These are phyloP conservation scores for Mortierella sp. DNA, from an alignment of 371 early-diverging fungal genomes.

Conservation along the genomic window DNA sequence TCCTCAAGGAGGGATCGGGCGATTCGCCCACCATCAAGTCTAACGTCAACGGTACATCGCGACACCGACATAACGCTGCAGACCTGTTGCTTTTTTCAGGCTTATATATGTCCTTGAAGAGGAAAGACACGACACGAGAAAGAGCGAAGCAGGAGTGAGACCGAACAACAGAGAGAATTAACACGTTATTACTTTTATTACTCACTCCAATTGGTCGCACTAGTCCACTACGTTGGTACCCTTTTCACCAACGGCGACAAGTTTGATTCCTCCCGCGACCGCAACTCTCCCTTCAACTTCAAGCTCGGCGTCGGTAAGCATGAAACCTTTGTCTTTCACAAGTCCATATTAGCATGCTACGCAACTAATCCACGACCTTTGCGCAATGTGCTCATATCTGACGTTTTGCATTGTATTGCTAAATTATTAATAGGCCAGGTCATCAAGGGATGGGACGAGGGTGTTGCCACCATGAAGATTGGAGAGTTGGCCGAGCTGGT, in stretches of 20 bases:
- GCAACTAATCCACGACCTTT: neutral
- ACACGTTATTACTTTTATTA: neutral
- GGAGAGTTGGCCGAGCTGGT: conserved; percentile 69
- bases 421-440: conserved; percentile 57
- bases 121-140: neutral
- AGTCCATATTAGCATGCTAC: neutral
- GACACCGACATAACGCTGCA: neutral
- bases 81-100: neutral
- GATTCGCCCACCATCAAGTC: conserved; percentile 40
- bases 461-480: conserved; percentile 70
- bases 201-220: neutral
- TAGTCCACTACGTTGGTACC: conserved; percentile 87
- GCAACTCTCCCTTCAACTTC: conserved; percentile 83
- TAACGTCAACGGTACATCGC: conserved; percentile 43
- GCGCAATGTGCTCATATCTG: neutral
- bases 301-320: conserved; percentile 69
- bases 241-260: conserved; percentile 80
- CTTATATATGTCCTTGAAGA: no score
- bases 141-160: neutral
- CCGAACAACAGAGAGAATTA: neutral
- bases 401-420: neutral
- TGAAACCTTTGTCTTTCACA: neutral
- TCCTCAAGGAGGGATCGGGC: conserved; percentile 52
- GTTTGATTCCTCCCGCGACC: conserved; percentile 85
- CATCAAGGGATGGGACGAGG: conserved; percentile 72